Conservation (phyloP, 208 protist genomes). For the Acanthamoeba castellanii region DNA sequence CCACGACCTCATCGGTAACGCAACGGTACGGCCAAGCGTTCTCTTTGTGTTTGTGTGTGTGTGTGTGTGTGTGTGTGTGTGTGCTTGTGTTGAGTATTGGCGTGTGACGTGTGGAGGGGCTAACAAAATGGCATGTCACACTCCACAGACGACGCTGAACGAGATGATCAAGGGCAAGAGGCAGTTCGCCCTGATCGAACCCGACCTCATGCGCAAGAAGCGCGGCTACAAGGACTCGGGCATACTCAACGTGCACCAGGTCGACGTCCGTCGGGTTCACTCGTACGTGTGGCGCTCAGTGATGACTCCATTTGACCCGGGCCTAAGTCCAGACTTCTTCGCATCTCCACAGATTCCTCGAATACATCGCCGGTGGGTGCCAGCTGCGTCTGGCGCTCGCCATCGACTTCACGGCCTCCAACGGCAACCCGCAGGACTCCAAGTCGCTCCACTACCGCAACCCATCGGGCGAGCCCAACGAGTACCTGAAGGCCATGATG, state of each 20-base stretch:
- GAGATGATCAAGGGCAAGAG: slow-evolving; percentile 50
- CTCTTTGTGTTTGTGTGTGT: neutral
- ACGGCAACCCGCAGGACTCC: slow-evolving; percentile 57
- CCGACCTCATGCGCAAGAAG: slow-evolving; percentile 54
- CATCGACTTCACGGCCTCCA: slow-evolving; percentile 87
- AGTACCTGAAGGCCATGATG: slow-evolving; percentile 77
- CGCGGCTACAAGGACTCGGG: slow-evolving; percentile 67
- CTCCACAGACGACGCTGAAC: slow-evolving; percentile 38
- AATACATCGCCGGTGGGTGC: slow-evolving; percentile 84
- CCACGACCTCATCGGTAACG: slow-evolving; percentile 76
- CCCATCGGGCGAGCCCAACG: slow-evolving; percentile 71
- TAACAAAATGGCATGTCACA: too few species aligned
- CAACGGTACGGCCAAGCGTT: neutral
- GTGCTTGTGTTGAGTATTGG: too few species aligned
- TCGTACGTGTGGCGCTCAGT: neutral
- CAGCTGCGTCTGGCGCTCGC: slow-evolving; percentile 81
- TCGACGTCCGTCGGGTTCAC: slow-evolving; percentile 25
- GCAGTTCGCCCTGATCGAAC: neutral
- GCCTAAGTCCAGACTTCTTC: neutral
- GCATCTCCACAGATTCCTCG: slow-evolving; percentile 69
- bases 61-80: neutral
- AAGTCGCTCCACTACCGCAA: slow-evolving; percentile 78
- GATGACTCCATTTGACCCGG: neutral
- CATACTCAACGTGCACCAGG: slow-evolving; percentile 23
- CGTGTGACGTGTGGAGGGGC: too few species aligned